phyloP scores from a whole-genome alignment of 2,329 filamentous ascomycete genomes.

The Sarocladium kiliense region DNA sequence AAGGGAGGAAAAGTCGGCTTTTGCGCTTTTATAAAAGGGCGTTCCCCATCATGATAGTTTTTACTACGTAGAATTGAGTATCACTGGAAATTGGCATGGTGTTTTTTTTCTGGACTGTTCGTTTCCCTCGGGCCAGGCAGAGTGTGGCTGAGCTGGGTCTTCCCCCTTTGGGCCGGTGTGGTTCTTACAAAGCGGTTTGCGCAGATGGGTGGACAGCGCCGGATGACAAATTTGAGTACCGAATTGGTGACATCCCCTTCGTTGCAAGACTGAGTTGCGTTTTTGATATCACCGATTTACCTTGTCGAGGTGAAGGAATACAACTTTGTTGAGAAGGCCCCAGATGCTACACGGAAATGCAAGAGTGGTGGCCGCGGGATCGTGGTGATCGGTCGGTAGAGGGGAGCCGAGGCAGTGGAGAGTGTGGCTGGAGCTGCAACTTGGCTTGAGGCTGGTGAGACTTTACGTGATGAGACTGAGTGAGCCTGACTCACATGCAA shows the following conservation, averaged over 20 bases:
- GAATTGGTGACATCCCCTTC: too few species aligned
- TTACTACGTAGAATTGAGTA: slow-evolving; percentile 9
- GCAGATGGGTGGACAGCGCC: background rate
- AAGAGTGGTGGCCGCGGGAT: background rate
- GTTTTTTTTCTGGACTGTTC: background rate
- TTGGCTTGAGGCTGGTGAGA: background rate
- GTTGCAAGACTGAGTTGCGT: too few species aligned
- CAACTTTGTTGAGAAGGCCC: too few species aligned
- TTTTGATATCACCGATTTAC: too few species aligned
- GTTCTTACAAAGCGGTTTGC: background rate
- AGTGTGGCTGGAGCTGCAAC: background rate
- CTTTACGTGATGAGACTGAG: background rate
- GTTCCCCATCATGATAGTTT: slow-evolving; percentile 10
- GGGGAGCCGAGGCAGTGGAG: background rate
- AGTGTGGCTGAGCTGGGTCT: background rate
- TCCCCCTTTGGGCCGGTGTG: background rate
- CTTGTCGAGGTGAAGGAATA: too few species aligned
- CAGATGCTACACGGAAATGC: too few species aligned
- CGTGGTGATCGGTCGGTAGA: too few species aligned
- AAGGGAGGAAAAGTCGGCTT: background rate
- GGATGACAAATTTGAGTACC: too few species aligned
- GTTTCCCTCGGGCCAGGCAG: background rate
- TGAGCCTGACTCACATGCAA: too few species aligned
- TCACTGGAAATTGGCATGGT: slow-evolving; percentile 9
- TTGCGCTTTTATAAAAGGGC: slow-evolving; percentile 7